Percentiles rank a stretch among this genome's conserved stretches.
These are phyloP conservation scores for Ophiostoma montium DNA, from an alignment of 2,329 filamentous ascomycete genomes.

Conservation along the genomic window DNA sequence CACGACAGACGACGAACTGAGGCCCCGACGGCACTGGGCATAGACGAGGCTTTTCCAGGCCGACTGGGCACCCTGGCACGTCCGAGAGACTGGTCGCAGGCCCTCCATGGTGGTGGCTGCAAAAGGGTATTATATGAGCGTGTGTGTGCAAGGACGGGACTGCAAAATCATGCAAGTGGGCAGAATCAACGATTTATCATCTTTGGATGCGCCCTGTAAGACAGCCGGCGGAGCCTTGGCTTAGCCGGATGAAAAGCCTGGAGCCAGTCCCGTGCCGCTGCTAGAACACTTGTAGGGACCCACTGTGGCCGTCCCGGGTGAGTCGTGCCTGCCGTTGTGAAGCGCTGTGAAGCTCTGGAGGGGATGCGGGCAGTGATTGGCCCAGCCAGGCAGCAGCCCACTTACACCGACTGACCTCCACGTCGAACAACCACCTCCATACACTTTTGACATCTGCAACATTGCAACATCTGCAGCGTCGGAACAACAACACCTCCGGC, in stretches of 20 bases:
- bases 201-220: no score
- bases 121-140: no score
- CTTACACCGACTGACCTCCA: slow-evolving; percentile 4
- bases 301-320: background rate
- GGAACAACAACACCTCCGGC: no score
- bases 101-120: background rate
- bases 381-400: background rate
- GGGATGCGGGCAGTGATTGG: slow-evolving; percentile 6
- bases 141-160: no score
- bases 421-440: background rate
- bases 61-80: background rate
- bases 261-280: background rate
- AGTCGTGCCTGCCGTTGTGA: background rate
- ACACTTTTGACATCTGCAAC: no score
- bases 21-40: slow-evolving; percentile 32
- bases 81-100: background rate
- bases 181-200: no score
- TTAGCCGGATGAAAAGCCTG: no score
- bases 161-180: no score
- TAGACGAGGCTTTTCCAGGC: slow-evolving; percentile 22
- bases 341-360: slow-evolving; percentile 5
- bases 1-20: slow-evolving; percentile 29
- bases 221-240: no score
- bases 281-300: background rate
- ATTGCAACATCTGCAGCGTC: no score